Base-by-base conservation (phyloP, 352 stramenopile species). In the Globisporangium yorkense region DNA sequence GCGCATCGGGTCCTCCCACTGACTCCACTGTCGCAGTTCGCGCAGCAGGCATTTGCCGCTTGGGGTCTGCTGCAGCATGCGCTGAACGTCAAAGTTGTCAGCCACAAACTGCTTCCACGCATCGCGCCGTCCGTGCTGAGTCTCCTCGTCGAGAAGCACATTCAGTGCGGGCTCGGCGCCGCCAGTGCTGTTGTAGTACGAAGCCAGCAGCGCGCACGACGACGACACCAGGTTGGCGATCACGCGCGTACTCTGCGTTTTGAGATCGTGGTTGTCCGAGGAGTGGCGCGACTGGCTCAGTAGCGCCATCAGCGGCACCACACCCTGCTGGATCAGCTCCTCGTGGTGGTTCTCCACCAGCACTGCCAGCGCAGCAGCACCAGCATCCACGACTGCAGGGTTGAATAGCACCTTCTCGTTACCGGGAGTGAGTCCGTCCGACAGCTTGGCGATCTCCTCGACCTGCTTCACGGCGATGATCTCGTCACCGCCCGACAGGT, bases 401-500 rank as follows among this genome's bases (percentile, higher is more conserved):
- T 86, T 85, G 51, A 88, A 92, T 3, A 77, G 44, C 49, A 94
- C 70, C 35, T 74, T 72, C 53, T 92, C 80, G 51, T 92, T 89
- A 20, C 84, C 84, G 18, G 84, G 80, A 3, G 84, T 89, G 29
- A 90, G 35, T 16, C 90, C 84, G 31, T 84, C 69, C n/a, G 82
- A 87, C 5, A 94, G 56, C 31, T 81, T 58, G 5, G 82, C 84
- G 20, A 92, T 89, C 33, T 77, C 60, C 54, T 94, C 84, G 47
- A 92, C 83, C 70, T 94, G 63, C 37, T 83, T 83, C 20, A 94
- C 78, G 29, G 85, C 85, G 3, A 92, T 56, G 20, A 91, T 69
- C 54, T 92, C 80, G 12, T 71, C 74, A 41, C 77, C 79, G 0
- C 68, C 74, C 8, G 77, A 72, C 33, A 86, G 62, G 21, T 83